Base-by-base conservation (phyloP, 1,139 yeast genomes). In the Lodderomyces pseudojiufengensis region DNA sequence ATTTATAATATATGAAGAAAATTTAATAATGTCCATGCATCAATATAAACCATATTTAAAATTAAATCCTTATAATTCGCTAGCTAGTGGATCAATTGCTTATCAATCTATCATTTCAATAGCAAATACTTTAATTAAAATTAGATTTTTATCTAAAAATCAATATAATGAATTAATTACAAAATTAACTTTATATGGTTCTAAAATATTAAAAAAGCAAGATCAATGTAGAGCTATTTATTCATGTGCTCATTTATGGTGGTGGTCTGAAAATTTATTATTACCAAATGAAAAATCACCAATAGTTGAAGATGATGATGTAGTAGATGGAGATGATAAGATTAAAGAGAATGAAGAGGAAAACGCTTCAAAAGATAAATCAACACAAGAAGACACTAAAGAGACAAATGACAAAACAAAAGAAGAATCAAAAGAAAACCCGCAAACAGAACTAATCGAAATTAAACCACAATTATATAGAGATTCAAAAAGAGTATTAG, bases 211-310 rank as follows among this genome's bases (percentile, higher is more conserved):
- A 53, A 87, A 86, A 55, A 92, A 90, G 55, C 92, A 92, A 24
- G 97, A 90, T 52, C 98, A 90, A 58, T 90, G 97, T 55, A 77
- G 97, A 15, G 81, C 95, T 0, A 95, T 92, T 5, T 86, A 84
- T 52, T 63, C 78, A 37, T 90, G 96, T 36, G 82, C 95, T 3
- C 97, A 92, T 59, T 64, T 92, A 36, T 92, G 97, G 96, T 88
- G 95, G 95, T 84, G 94, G 57, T 73, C 82, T 14, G 90, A 84
- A 46, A 48, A 44, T 10, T 50, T 56, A 27, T 50, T 59, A 18
- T 38, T 38, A 21, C 31, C 36, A 9, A 61, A 55, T 7, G 65
- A 52, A 6, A 41, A 35, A 9, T 49, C 59, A 3, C 62, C 65
- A 1, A 58, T 60, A 0, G 51, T 54, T 2, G 42, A 35, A 4